Percentiles rank a stretch among this genome's conserved stretches.
These are phyloP conservation scores for Vitis amurensis DNA, from an alignment of 164 flowering plant species.

Conservation along the genomic window DNA sequence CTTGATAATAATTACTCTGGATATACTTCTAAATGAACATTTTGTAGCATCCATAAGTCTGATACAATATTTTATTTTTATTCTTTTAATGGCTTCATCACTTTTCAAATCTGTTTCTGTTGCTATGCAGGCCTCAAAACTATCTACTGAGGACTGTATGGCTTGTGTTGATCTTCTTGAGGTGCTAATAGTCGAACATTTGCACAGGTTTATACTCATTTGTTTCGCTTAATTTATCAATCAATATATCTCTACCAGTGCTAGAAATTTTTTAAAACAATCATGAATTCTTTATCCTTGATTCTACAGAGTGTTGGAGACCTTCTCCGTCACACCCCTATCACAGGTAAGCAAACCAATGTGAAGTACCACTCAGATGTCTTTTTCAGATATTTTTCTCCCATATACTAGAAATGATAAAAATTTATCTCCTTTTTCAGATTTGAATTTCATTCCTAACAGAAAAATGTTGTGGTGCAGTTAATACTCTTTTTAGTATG, in stretches of 20 bases:
- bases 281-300: not conserved
- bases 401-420: too few species aligned
- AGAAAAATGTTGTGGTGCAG: conserved; percentile 45
- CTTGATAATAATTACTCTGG: not conserved
- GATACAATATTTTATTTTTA: not conserved
- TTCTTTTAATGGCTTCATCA: not conserved
- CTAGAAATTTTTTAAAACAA: not conserved
- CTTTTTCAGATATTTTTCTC: too few species aligned
- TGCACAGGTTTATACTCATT: conserved; percentile 49
- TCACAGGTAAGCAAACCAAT: conserved; percentile 52
- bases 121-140: conserved; percentile 63
- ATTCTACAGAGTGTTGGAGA: conserved; percentile 38
- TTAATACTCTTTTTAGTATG: conserved; percentile 64
- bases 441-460: conserved; percentile 6
- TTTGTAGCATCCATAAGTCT: too few species aligned
- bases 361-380: not conserved
- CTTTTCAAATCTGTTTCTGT: not conserved
- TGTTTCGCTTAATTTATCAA: not conserved
- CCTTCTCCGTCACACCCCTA: conserved; percentile 44
- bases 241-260: not conserved
- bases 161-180: conserved; percentile 83
- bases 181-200: conserved; percentile 73
- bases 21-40: too few species aligned
- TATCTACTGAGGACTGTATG: conserved; percentile 73
- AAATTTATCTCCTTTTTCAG: conserved; percentile 3